Conservation (phyloP, 225 moss, liverwort and hornwort species). For the Pleurozium schreberi region DNA sequence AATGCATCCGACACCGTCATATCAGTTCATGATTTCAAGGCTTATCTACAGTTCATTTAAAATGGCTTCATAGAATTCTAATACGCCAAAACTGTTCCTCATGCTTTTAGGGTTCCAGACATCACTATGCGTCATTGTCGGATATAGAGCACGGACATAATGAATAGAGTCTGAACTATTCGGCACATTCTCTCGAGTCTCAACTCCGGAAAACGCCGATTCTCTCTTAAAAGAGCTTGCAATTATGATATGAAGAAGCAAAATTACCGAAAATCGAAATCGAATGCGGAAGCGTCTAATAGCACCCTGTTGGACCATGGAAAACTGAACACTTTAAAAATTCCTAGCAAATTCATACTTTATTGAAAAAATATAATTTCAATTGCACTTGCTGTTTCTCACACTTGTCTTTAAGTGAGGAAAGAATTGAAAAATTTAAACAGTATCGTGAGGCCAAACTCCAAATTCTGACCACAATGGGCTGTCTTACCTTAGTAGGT, state of each 20-base stretch:
- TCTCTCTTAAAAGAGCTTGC: not conserved
- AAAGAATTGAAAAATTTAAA: too few relatives aligned
- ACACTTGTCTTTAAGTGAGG: too few relatives aligned
- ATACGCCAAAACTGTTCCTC: too few relatives aligned
- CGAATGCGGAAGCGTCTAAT: not conserved
- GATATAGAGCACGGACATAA: not conserved
- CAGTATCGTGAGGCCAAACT: too few relatives aligned
- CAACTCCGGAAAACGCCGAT: too few relatives aligned
- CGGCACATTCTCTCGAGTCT: not conserved
- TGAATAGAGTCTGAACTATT: not conserved
- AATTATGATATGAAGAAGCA: not conserved
- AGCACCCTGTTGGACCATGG: too few relatives aligned
- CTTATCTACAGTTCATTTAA: not conserved
- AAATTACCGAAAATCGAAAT: not conserved
- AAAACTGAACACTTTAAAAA: too few relatives aligned
- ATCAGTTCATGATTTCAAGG: not conserved
- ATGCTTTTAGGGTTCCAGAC: not conserved
- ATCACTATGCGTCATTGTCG: not conserved
- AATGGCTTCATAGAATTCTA: not conserved
- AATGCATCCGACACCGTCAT: not conserved
- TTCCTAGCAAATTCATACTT: too few relatives aligned
- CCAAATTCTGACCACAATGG: too few relatives aligned
- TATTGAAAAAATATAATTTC: too few relatives aligned
- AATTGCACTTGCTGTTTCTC: too few relatives aligned
- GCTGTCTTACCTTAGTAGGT: too few relatives aligned